Conservation (phyloP, 768 basidiomycete genomes). For the Hydnomerulius pinastri region DNA sequence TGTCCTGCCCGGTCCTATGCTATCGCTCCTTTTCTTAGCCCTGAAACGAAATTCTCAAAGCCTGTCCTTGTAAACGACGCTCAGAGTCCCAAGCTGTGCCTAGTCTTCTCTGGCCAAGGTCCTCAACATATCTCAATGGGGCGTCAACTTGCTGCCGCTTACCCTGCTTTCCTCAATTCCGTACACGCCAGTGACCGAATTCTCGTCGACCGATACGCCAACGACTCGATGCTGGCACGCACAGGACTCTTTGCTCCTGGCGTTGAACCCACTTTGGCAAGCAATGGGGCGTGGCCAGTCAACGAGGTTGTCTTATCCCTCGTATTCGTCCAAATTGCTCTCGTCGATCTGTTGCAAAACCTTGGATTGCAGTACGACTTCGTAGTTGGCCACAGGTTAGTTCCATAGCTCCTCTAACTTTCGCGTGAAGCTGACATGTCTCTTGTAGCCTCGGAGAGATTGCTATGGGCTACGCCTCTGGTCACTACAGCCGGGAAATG, state of each 20-base stretch:
- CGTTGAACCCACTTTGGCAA: conserved; percentile 6
- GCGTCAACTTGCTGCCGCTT: conserved; percentile 22
- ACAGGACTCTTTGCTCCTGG: conserved; percentile 25
- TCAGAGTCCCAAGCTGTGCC: conserved; percentile 18
- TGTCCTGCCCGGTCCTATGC: conserved; percentile 13
- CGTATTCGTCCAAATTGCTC: conserved; percentile 26
- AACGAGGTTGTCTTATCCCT: conserved; percentile 23
- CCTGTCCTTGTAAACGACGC: conserved; percentile 13
- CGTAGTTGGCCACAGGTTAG: conserved; percentile 24
- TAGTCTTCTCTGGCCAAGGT: conserved; percentile 29
- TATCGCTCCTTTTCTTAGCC: conserved; percentile 3
- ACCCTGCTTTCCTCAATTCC: conserved; percentile 20
- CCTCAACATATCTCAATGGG: conserved; percentile 30
- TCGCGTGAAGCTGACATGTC: background rate
- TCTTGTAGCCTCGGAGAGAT: conserved; percentile 23
- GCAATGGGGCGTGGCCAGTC: conserved; percentile 22
- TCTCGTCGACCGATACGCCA: conserved; percentile 15
- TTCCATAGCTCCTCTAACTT: background rate
- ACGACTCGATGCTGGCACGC: conserved; percentile 19
- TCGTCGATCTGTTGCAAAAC: conserved; percentile 23
- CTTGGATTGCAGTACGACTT: conserved; percentile 23
- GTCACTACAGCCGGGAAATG: conserved; percentile 21
- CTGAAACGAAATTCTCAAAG: conserved; percentile 18
- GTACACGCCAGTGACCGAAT: conserved; percentile 24
- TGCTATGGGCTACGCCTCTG: conserved; percentile 29